Conservation (phyloP, 2,329 filamentous ascomycete species). For the Cercospora sojina region DNA sequence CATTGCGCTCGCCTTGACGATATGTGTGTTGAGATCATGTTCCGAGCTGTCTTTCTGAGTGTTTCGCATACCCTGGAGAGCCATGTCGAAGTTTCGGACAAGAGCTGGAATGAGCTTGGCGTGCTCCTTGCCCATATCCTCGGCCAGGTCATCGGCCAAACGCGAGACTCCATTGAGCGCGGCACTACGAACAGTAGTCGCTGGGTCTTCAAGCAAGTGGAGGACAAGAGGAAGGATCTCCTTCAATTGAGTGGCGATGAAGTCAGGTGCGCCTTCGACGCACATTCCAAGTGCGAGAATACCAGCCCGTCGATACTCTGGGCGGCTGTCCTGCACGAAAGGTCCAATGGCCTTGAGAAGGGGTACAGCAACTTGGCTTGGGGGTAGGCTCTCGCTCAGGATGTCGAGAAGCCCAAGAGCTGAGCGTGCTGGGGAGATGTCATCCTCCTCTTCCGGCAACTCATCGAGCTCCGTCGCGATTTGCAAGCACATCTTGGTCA, state of each 20-base stretch:
- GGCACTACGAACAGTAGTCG: conserved; percentile 79
- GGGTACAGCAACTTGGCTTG: conserved; percentile 90
- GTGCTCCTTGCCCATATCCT: conserved; percentile 85
- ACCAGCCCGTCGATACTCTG: conserved; percentile 81
- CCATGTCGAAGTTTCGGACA: conserved; percentile 83
- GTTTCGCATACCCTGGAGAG: conserved; percentile 64
- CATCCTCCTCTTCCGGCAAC: conserved; percentile 70
- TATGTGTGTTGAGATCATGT: conserved; percentile 73
- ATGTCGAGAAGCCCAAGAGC: conserved; percentile 87
- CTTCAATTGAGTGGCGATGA: conserved; percentile 88
- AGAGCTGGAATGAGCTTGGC: conserved; percentile 78
- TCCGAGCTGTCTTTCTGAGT: conserved; percentile 45
- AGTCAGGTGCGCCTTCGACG: conserved; percentile 95
- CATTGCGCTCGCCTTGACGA: conserved; percentile 85
- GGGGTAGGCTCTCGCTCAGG: conserved; percentile 81
- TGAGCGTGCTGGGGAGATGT: conserved; percentile 79
- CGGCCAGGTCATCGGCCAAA: conserved; percentile 87
- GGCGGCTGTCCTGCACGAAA: conserved; percentile 72
- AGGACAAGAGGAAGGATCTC: conserved; percentile 83
- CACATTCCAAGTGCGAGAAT: conserved; percentile 91
- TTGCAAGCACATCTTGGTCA: conserved; percentile 83
- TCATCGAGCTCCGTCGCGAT: conserved; percentile 87
- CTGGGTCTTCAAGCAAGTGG: conserved; percentile 78
- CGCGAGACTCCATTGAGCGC: conserved; percentile 84
- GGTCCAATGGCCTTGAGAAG: conserved; percentile 81